Evolutionary conservation across 2,329 filamentous ascomycete genomes (phyloP).

Genomic region (Monosporascus sp.): DNA sequence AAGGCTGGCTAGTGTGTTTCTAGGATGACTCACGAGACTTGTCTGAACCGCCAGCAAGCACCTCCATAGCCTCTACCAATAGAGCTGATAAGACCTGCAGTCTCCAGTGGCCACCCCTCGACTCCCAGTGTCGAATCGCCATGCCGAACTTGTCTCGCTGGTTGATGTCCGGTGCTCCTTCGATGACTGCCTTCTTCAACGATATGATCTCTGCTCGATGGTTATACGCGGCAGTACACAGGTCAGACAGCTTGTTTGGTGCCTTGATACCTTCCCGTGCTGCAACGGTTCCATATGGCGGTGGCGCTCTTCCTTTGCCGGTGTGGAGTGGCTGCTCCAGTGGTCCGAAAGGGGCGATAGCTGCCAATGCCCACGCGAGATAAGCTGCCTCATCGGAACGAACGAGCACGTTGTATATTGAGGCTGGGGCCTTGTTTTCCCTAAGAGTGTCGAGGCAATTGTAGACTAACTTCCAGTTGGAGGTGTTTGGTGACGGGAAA

Average conservation of each 20-base stretch:
- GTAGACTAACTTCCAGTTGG: slow-evolving; percentile 60
- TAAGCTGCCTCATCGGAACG: slow-evolving; percentile 61
- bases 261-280: slow-evolving; percentile 74
- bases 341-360: slow-evolving; percentile 68
- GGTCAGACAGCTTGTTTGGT: slow-evolving; percentile 67
- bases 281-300: slow-evolving; percentile 57
- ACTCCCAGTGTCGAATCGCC: slow-evolving; percentile 68
- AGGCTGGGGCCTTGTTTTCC: slow-evolving; percentile 37
- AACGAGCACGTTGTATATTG: slow-evolving; percentile 51
- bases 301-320: slow-evolving; percentile 44
- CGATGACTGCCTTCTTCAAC: slow-evolving; percentile 51
- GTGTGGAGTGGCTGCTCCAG: slow-evolving; percentile 34
- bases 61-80: slow-evolving; percentile 54
- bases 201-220: slow-evolving; percentile 58
- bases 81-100: slow-evolving; percentile 65
- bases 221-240: slow-evolving; percentile 61
- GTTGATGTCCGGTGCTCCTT: slow-evolving; percentile 37
- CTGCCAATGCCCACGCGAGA: slow-evolving; percentile 70
- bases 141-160: slow-evolving; percentile 66
- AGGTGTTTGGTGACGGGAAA: slow-evolving; percentile 50
- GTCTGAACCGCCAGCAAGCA: slow-evolving; percentile 29
- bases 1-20: neutral
- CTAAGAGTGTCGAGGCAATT: slow-evolving; percentile 52
- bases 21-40: slow-evolving; percentile 32
- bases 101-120: slow-evolving; percentile 58